Base-by-base conservation (phyloP, 1,284 basidiomycete species). In the Psilocybe mexicana region DNA sequence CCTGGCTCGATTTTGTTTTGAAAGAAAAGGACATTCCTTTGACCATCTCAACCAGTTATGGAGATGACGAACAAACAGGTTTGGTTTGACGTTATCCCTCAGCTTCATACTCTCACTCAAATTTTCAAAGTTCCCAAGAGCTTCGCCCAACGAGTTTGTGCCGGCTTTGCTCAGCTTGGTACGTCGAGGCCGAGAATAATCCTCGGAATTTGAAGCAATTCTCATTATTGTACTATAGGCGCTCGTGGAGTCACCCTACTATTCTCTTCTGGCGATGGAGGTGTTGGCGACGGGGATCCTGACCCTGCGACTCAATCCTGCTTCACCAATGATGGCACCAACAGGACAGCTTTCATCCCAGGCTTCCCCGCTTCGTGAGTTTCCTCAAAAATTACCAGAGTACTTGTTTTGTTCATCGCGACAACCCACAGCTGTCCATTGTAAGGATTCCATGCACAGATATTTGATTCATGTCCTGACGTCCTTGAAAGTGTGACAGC, bases 1-100 rank as follows among this genome's bases (percentile, higher is more conserved):
- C 85, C 75, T 89, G 87, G 85, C 70, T 91, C n/a, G 78, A 85
- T 59, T 86, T 81, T 58, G 67, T 88, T 51, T 69, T 77, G 3
- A 63, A 72, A 42, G 74, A 71, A 43, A 45, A 67, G 1, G 71
- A 76, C 18, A 69, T 79, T 12, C 85, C 86, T 7, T 75, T 79
- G 61, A 76, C 80, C 5, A 83, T 88, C 59, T 83, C 84, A 25
- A 87, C 85, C 1, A 82, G 79, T 61, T 87, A 92, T 66, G 86
- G 80, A 12, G 89, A 92, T 61, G 74, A 85, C 59, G 87, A 89
- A 58, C 84, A 88, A 67, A 85, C 84, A n/a, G 62, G 64, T 63
- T 30, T 23, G 53, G n/a, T 12, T 40, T 33, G 6, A 6, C 23
- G 1, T 8, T 30, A 45, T 51, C 10, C 48, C 24, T 40, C 18